Base-by-base conservation (phyloP, 345 rosid species). In the Populus tremula region DNA sequence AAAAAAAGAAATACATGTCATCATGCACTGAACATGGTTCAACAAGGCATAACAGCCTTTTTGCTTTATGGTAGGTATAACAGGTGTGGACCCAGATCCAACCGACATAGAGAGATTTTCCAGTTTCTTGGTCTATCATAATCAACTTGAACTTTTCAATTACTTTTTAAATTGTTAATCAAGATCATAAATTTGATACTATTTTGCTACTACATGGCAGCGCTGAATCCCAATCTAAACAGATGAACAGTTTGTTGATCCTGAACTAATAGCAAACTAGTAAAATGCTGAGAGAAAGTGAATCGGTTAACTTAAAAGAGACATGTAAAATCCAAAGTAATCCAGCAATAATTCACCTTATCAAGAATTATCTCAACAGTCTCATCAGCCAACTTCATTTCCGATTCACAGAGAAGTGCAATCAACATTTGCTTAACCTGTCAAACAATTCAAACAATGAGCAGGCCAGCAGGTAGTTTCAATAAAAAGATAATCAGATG, bases 351-450 rank as follows among this genome's bases (percentile, higher is more conserved):
- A 72, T 87, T 75, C 69, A 92, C 98, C 95, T 96, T 92, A 80
- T 96, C 99, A 16, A 96, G 93, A 82, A 96, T 96, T 36, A 86
- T 86, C 88, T 96, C 98, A 74, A 96, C 89, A 47, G 98, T 94
- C 81, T 96, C 99, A 83, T 96, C 99, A 39, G 97, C 93, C 87
- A 96, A 72, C 85, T 92, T 94, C 96, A 96, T 90, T 85, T 92
- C 96, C 33, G 99, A 94, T 86, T 96, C 98, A 54, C 97, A 87
- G 45, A 96, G 91, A 77, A 96, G 97, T 23, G 97, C 99, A 85
- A 96, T 92, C 83, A 96, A 72, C 99, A 96, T 96, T 84, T 94
- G 97, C 84, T 94, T 96, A 23, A 96, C 98, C 98, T 95, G 93
- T 81, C 85, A 82, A 84, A 59, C 64, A 82, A 82, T 76, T 41